phyloP scores from a whole-genome alignment of 2,329 filamentous ascomycete species.

The Paecilomyces variotii region DNA sequence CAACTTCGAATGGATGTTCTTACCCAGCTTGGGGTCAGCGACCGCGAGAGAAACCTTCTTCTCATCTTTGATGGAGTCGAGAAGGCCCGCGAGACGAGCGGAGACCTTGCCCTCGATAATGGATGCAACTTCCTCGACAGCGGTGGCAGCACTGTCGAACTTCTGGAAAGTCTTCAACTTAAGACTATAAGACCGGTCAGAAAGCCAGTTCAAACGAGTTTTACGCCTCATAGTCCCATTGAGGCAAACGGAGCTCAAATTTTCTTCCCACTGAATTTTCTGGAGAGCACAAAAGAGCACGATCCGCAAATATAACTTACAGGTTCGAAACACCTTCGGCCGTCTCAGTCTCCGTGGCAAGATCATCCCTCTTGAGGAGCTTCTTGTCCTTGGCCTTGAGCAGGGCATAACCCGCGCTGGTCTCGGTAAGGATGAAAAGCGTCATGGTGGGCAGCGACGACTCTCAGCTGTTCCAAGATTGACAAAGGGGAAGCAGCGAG shows the following conservation, averaged over 20 bases:
- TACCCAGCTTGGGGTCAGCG: conserved; percentile 79
- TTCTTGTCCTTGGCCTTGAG: conserved; percentile 99
- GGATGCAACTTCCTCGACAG: conserved; percentile 81
- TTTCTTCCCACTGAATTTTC: neutral
- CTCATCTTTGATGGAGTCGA: conserved; percentile 90
- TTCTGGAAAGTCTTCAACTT: conserved; percentile 97
- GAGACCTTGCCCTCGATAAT: conserved; percentile 93
- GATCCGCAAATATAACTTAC: conserved; percentile 46
- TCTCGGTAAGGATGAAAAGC: conserved; percentile 89
- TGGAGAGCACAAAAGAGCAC: neutral
- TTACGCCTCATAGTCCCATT: neutral
- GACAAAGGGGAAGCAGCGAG: conserved; percentile 11
- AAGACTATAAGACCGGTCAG: conserved; percentile 48
- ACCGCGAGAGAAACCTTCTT: conserved; percentile 94
- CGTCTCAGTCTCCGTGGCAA: conserved; percentile 65
- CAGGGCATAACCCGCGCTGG: conserved; percentile 92
- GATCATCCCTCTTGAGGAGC: conserved; percentile 78
- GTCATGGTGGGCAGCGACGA: conserved; percentile 54
- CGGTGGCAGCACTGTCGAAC: conserved; percentile 87
- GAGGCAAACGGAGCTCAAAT: neutral
- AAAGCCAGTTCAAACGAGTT: conserved; percentile 4
- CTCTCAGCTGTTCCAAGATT: conserved; percentile 15
- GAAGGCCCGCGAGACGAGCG: conserved; percentile 69
- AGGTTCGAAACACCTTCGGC: conserved; percentile 80
- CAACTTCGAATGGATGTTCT: conserved; percentile 8